These are phyloP conservation scores for Rhodotorula graminis DNA, from an alignment of 768 basidiomycete species.

Conservation along the genomic window DNA sequence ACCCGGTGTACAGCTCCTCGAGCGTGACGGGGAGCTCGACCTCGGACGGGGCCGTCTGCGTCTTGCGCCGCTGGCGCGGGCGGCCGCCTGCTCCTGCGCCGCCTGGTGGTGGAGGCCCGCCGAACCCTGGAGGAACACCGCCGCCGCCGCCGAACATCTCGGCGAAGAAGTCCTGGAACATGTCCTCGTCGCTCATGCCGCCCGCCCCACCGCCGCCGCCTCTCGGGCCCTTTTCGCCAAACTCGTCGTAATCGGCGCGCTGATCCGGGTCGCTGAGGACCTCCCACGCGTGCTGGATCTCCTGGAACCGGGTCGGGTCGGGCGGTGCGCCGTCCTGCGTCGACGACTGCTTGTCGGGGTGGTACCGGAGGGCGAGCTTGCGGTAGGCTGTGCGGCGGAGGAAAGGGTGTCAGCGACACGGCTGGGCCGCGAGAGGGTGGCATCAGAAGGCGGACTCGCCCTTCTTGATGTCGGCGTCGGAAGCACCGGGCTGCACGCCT, in stretches of 20 bases:
- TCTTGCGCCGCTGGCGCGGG: conserved; percentile 46
- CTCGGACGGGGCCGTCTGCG: conserved; percentile 45
- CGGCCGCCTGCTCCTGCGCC: conserved; percentile 38
- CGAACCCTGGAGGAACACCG: background rate
- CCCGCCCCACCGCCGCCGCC: conserved; percentile 51
- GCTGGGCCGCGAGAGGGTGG: conserved; percentile 6
- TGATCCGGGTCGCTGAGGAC: conserved; percentile 66
- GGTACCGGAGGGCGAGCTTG: conserved; percentile 80
- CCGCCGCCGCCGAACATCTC: conserved; percentile 31
- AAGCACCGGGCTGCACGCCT: conserved; percentile 9
- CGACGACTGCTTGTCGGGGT: conserved; percentile 52
- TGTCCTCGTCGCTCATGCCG: conserved; percentile 59
- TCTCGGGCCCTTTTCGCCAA: conserved; percentile 56
- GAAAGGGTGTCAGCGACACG: background rate
- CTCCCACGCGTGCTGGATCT: conserved; percentile 57
- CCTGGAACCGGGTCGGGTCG: conserved; percentile 26
- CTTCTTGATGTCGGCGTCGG: conserved; percentile 1
- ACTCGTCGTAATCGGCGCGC: conserved; percentile 66
- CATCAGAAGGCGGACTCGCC: background rate
- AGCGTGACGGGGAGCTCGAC: conserved; percentile 79
- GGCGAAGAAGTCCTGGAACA: conserved; percentile 71
- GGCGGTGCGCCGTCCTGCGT: background rate
- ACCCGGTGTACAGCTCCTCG: conserved; percentile 89
- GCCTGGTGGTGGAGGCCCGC: conserved; percentile 20
- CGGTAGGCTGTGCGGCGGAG: conserved; percentile 64